Conservation (phyloP, 2,329 filamentous ascomycete genomes). For the Trichophyton mentagrophytes region DNA sequence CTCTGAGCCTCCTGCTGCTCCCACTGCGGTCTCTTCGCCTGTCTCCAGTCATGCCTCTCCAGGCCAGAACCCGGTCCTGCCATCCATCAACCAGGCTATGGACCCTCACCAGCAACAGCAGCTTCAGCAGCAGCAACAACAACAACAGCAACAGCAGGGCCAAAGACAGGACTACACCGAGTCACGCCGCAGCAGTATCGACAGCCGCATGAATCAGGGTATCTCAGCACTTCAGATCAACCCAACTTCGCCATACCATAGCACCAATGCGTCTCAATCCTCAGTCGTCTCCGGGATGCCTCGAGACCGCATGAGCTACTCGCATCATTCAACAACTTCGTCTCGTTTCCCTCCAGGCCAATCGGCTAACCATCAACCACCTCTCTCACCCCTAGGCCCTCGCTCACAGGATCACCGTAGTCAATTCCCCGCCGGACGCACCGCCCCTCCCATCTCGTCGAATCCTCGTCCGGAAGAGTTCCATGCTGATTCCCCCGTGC, state of each 20-base stretch:
- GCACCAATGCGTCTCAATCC: slow-evolving; percentile 35
- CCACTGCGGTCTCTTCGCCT: slow-evolving; percentile 1
- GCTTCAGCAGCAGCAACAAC: neutral
- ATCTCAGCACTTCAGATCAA: slow-evolving; percentile 36
- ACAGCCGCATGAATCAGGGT: slow-evolving; percentile 39
- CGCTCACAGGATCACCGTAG: slow-evolving; percentile 28
- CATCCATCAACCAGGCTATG: slow-evolving; percentile 48
- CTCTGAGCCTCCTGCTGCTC: slow-evolving; percentile 21
- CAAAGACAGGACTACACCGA: slow-evolving; percentile 32
- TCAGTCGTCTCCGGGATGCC: slow-evolving; percentile 19
- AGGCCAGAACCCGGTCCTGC: slow-evolving; percentile 32
- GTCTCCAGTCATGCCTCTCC: neutral
- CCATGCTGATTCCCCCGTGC: slow-evolving; percentile 38
- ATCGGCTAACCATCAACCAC: slow-evolving; percentile 20
- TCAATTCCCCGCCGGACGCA: slow-evolving; percentile 33
- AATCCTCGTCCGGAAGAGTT: slow-evolving; percentile 39
- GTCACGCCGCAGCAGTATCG: slow-evolving; percentile 38
- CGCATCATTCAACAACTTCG: neutral
- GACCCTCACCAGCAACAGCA: slow-evolving; percentile 33
- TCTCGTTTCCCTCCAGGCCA: slow-evolving; percentile 25
- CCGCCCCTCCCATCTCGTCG: slow-evolving; percentile 37
- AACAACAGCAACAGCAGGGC: slow-evolving; percentile 14
- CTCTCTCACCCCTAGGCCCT: slow-evolving; percentile 31
- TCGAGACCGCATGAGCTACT: slow-evolving; percentile 24
- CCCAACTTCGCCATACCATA: slow-evolving; percentile 34